Evolutionary conservation across 768 basidiomycete species (phyloP).

Genomic region (Russula sp.): DNA sequence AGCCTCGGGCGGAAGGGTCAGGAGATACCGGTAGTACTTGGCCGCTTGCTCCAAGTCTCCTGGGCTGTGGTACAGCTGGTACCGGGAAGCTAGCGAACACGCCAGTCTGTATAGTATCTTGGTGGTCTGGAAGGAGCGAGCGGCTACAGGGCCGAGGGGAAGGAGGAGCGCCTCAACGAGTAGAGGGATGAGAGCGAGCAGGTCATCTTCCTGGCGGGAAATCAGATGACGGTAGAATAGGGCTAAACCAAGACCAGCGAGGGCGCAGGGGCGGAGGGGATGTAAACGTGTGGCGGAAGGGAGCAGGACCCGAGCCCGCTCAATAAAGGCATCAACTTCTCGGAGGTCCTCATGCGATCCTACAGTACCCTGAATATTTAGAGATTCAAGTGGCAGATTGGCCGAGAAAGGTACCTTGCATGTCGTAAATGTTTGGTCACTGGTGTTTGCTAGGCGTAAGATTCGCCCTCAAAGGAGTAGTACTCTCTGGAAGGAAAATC

Average conservation of each 20-base stretch:
- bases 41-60: background rate
- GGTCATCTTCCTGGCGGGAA: background rate
- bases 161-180: conserved; percentile 6
- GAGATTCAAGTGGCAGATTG: background rate
- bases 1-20: background rate
- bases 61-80: background rate
- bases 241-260: background rate
- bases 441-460: no score
- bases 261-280: background rate
- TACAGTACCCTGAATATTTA: background rate
- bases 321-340: background rate
- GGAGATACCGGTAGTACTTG: background rate
- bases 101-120: conserved; percentile 2
- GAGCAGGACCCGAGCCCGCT: background rate
- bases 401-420: background rate
- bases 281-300: background rate
- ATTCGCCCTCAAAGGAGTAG: no score
- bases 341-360: background rate
- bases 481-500: no score
- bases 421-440: background rate
- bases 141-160: background rate
- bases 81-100: background rate
- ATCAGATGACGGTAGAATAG: background rate
- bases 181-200: background rate
- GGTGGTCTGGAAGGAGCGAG: background rate